Percentiles rank a stretch among this genome's conserved stretches.
Evolutionary conservation across 805 yeast species (phyloP).

Genomic region (Vanderwaltozyma yarrowii): DNA sequence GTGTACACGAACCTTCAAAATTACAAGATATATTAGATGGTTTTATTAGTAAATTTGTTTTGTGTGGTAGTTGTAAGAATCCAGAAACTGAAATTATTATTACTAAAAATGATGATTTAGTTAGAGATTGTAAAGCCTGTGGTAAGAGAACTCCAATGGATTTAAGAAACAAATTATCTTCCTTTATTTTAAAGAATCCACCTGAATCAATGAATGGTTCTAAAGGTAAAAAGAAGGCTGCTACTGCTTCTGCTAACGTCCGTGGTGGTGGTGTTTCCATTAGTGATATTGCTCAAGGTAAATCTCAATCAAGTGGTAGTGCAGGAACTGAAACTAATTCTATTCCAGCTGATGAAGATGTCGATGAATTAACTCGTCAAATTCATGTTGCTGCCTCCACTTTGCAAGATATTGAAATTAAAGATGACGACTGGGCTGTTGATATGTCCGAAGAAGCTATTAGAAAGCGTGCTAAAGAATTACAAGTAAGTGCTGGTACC

Average conservation of each 20-base stretch:
- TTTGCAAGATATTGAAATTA: constrained; percentile 51
- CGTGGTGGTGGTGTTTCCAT: constrained; percentile 81
- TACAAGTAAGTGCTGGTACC: constrained; percentile 50
- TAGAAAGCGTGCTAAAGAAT: constrained; percentile 78
- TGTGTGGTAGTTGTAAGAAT: constrained; percentile 91
- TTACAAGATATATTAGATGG: constrained; percentile 93
- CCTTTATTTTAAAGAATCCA: constrained; percentile 85
- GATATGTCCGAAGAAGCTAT: constrained; percentile 96
- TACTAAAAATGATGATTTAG: constrained; percentile 54
- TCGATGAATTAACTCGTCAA: constrained; percentile 65
- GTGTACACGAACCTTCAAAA: constrained; percentile 83
- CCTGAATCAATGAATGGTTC: constrained; percentile 47
- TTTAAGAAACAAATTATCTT: constrained; percentile 75
- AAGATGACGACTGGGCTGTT: constrained; percentile 95
- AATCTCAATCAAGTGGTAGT: constrained; percentile 23
- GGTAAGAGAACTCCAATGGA: constrained; percentile 82
- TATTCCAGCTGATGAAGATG: constrained; percentile 39
- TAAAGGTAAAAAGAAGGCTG: constrained; percentile 63
- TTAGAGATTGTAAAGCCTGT: constrained; percentile 96
- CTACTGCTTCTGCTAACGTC: constrained; percentile 82
- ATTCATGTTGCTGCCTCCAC: constrained; percentile 78
- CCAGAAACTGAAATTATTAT: constrained; percentile 92
- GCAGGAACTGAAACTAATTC: constrained; percentile 19
- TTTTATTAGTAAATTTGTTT: constrained; percentile 82
- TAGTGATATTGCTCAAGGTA: constrained; percentile 61